phyloP scores from a whole-genome alignment of 2,329 filamentous ascomycete species.

The Dothideomycetes sp. region DNA sequence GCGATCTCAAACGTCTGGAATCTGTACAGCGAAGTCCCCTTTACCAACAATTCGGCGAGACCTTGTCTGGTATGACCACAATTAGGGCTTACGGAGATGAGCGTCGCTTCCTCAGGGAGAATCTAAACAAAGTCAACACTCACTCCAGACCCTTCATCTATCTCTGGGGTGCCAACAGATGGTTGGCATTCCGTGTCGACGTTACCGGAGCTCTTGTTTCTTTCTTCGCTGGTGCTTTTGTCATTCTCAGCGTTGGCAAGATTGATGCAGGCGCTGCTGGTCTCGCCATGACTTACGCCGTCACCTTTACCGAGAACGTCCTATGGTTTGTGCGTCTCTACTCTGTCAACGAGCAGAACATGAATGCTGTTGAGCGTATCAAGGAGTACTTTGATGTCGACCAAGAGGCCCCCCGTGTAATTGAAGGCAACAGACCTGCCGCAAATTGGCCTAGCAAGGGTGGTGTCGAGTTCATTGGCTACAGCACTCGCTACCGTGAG shows the following conservation, averaged over 20 bases:
- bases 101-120: slow-evolving; percentile 84
- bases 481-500: slow-evolving; percentile 77
- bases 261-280: slow-evolving; percentile 88
- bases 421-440: slow-evolving; percentile 68
- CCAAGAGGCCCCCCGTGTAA: slow-evolving; percentile 71
- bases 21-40: slow-evolving; percentile 88
- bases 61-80: slow-evolving; percentile 84
- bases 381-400: slow-evolving; percentile 96
- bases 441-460: slow-evolving; percentile 77
- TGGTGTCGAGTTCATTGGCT: slow-evolving; percentile 75
- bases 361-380: slow-evolving; percentile 97
- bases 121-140: slow-evolving; percentile 75
- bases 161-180: slow-evolving; percentile 91
- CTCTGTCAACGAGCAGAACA: slow-evolving; percentile 93
- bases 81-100: slow-evolving; percentile 96
- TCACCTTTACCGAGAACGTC: slow-evolving; percentile 94
- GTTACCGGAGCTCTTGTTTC: slow-evolving; percentile 81
- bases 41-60: slow-evolving; percentile 97
- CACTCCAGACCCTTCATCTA: slow-evolving; percentile 93
- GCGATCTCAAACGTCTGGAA: slow-evolving; percentile 89
- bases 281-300: slow-evolving; percentile 87
- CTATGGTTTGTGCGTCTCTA: slow-evolving; percentile 94
- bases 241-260: slow-evolving; percentile 68
- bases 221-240: slow-evolving; percentile 87
- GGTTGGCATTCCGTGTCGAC: slow-evolving; percentile 89